Evolutionary conservation across 1,139 yeast genomes (phyloP).

Genomic region (Hyphopichia wangnamkhiaoensis): DNA sequence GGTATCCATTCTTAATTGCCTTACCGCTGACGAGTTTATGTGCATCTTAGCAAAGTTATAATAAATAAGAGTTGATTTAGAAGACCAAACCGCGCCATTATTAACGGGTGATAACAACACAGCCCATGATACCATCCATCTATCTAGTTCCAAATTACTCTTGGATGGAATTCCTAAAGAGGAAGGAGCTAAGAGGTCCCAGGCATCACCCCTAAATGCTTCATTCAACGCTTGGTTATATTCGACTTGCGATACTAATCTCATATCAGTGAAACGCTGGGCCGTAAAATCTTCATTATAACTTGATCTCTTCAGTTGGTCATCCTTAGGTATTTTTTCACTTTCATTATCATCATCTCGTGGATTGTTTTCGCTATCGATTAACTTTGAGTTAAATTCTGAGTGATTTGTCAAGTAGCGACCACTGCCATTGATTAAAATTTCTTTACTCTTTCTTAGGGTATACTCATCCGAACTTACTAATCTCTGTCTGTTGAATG

Average conservation of each 20-base stretch:
- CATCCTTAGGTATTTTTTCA: not conserved
- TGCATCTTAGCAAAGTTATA: slow-evolving; percentile 78
- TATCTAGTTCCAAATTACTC: slow-evolving; percentile 65
- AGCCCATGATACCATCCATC: slow-evolving; percentile 84
- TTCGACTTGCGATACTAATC: slow-evolving; percentile 72
- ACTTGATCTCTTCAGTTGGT: too few relatives aligned
- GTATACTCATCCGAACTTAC: slow-evolving; percentile 50
- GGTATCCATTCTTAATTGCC: slow-evolving; percentile 43
- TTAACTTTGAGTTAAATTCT: too few relatives aligned
- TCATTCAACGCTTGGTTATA: slow-evolving; percentile 66
- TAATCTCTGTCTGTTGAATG: slow-evolving; percentile 59
- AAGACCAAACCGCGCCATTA: slow-evolving; percentile 67
- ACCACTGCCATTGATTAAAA: slow-evolving; percentile 20
- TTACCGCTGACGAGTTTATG: slow-evolving; percentile 58
- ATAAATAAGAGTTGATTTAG: slow-evolving; percentile 68
- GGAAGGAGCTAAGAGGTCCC: slow-evolving; percentile 62
- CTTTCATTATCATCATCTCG: slow-evolving; percentile 1
- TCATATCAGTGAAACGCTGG: slow-evolving; percentile 47
- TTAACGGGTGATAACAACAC: slow-evolving; percentile 63
- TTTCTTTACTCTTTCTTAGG: slow-evolving; percentile 39
- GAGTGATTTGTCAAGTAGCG: not conserved
- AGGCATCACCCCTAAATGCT: slow-evolving; percentile 61
- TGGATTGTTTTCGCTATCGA: too few relatives aligned
- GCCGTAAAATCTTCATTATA: not conserved
- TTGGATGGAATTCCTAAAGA: slow-evolving; percentile 69